Base-by-base conservation (phyloP, 2,329 filamentous ascomycete genomes). In the Aspergillus eucalypticola region DNA sequence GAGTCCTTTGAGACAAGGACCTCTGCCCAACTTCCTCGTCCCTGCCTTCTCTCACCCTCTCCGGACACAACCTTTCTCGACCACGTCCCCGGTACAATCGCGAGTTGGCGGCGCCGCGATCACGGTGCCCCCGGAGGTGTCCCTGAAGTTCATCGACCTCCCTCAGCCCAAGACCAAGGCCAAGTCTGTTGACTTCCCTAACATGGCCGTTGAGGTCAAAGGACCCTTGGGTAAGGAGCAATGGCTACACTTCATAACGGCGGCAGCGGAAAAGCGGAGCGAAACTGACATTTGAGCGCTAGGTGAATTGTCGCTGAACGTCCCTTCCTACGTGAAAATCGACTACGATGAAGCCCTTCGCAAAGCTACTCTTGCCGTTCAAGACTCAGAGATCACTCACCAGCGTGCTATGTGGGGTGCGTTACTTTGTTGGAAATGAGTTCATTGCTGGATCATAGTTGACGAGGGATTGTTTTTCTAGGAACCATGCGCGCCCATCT, bases 401-500 rank as follows among this genome's bases (percentile, higher is more conserved):
- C 94, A 98, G 78, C 88, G 89, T 73, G 90, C 90, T 76, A 98
- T 98, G 93, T 98, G 95, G 95, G 95, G 94, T 96, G 75, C 60
- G 83, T 79, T 49, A 35, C 4, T 13, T 60, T 54, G 38, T 32
- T 41, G 35, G 19, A 25, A 10, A 11, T 60, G 23, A 39, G 29
- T 64, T 8, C 5, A 13, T 41, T 54, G 8, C 19, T 48, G 38
- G 25, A 35, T 21, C 59, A 50, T 35, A 50, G 60, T 63, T 71
- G 63, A 74, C 67, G 11, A 27, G 44, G 51, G 64, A 46, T 27
- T 59, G 35, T 60, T 27, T 25, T 58, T 7, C 32, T 60, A 96
- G 93, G 93, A 64, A 98, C 94, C 5, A 90, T 88, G 48, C 93
- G 95, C 80, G 88, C 92, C 35, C 94, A 96, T 73, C 84, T 99